Evolutionary conservation across 148 eudicot genomes (phyloP).

Genomic region (Persicaria tinctoria): DNA sequence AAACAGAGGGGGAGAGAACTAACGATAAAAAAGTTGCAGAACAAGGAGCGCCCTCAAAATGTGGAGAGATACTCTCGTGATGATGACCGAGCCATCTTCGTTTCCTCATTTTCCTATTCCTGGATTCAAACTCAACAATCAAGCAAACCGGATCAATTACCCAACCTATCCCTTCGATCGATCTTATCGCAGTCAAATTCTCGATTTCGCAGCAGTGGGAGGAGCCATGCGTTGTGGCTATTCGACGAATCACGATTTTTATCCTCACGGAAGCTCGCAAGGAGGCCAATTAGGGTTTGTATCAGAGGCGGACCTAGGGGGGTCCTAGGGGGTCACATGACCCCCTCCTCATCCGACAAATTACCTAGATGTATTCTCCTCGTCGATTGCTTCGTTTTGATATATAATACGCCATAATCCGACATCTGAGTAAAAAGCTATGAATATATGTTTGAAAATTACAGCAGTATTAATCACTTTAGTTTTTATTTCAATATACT

Average conservation of each 20-base stretch:
- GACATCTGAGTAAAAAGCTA: too few species aligned
- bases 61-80: background rate
- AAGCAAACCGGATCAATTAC: background rate
- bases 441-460: too few species aligned
- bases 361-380: too few species aligned
- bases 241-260: background rate
- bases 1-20: background rate
- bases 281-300: constrained; percentile 9
- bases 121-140: background rate
- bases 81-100: background rate
- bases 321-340: too few species aligned
- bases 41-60: background rate
- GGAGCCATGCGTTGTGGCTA: background rate
- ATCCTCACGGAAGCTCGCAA: background rate
- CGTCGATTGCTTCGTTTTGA: too few species aligned
- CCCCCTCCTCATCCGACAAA: too few species aligned
- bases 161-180: background rate
- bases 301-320: too few species aligned
- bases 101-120: background rate
- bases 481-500: too few species aligned
- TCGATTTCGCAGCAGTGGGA: background rate
- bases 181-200: background rate
- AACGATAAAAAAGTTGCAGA: background rate
- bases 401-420: too few species aligned
- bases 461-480: too few species aligned